These are phyloP conservation scores for Exophiala viscosa DNA, from an alignment of 2,329 filamentous ascomycete genomes.

Conservation along the genomic window DNA sequence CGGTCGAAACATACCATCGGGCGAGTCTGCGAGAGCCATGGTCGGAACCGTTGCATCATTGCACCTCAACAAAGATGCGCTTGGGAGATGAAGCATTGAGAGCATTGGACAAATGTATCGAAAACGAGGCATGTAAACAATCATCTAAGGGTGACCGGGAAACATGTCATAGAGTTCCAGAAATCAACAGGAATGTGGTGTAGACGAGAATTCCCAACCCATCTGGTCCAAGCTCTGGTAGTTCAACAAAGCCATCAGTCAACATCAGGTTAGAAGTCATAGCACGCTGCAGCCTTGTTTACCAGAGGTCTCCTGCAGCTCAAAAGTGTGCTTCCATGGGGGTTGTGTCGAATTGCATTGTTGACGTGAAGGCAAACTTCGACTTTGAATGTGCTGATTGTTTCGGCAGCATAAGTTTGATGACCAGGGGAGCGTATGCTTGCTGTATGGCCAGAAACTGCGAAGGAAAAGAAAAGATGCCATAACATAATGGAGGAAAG, in stretches of 20 bases:
- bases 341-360: no score
- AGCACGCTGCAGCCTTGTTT: no score
- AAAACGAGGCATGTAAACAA: constrained; percentile 19
- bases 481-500: no score
- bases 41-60: constrained; percentile 4
- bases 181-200: constrained; percentile 12
- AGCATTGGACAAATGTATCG: constrained; percentile 12
- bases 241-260: background rate
- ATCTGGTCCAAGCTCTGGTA: constrained; percentile 9
- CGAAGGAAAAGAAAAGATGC: no score
- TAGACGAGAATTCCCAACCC: constrained; percentile 8
- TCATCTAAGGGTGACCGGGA: constrained; percentile 7
- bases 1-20: constrained; percentile 40
- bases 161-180: constrained; percentile 8
- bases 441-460: no score
- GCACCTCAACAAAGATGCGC: background rate
- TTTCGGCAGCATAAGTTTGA: no score
- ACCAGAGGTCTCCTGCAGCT: no score
- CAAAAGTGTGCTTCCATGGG: no score
- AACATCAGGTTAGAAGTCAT: background rate
- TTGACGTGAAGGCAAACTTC: no score
- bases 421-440: no score
- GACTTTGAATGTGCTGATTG: no score
- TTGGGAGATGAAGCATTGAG: constrained; percentile 4
- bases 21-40: constrained; percentile 29